phyloP scores from a whole-genome alignment of 2,329 filamentous ascomycete species.

The Aureobasidium vineae region DNA sequence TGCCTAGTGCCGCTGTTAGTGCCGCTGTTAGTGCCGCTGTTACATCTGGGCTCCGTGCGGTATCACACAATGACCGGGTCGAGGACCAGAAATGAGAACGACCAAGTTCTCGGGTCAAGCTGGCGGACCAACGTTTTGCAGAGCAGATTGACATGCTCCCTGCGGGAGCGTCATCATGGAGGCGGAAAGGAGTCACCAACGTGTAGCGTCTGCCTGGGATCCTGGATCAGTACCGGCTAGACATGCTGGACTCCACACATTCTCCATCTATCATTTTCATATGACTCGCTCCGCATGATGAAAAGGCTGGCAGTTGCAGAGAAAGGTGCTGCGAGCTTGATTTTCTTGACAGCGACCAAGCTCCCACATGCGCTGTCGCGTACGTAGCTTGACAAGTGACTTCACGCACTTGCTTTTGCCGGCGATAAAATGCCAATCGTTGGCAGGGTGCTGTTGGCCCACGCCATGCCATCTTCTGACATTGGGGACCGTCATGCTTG shows the following conservation, averaged over 20 bases:
- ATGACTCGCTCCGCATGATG: constrained; percentile 24
- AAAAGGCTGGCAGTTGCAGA: constrained; percentile 1
- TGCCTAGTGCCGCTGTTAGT: constrained; percentile 21
- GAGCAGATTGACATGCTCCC: constrained; percentile 23
- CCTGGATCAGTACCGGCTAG: constrained; percentile 15
- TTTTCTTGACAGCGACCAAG: constrained; percentile 19
- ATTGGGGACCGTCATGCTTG: constrained; percentile 17
- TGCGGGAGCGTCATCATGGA: constrained; percentile 26
- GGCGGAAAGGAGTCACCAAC: constrained; percentile 20
- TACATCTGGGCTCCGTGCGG: constrained; percentile 24
- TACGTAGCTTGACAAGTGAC: constrained; percentile 24
- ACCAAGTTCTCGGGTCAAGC: constrained; percentile 25
- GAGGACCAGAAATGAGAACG: constrained; percentile 24
- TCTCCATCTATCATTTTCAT: constrained; percentile 11
- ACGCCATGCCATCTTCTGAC: constrained; percentile 25
- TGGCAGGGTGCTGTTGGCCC: constrained; percentile 5
- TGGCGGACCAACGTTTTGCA: constrained; percentile 26
- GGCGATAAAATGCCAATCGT: constrained; percentile 15
- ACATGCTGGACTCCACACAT: constrained; percentile 25
- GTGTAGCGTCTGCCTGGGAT: constrained; percentile 13
- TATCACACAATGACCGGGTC: constrained; percentile 27
- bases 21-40: constrained; percentile 18
- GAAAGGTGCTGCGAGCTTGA: constrained; percentile 19
- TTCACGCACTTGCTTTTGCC: constrained; percentile 19
- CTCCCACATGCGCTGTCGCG: constrained; percentile 18